Evolutionary conservation across 495 filamentous ascomycete genomes (phyloP), one percentile per base, ranked within the genome.

Genomic region (Penicillium diatomitis): DNA sequence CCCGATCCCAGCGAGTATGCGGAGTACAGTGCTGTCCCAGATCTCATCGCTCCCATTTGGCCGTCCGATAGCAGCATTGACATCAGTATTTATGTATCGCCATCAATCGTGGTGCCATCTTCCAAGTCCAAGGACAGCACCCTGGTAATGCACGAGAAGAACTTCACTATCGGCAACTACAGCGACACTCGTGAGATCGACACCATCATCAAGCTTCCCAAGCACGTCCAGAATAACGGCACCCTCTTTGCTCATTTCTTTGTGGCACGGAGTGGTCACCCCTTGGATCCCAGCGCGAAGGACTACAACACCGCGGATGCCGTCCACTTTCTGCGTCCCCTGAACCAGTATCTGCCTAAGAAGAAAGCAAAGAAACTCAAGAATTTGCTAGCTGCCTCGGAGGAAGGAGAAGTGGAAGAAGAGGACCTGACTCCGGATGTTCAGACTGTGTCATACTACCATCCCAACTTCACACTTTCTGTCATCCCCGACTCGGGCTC

Each of bases 231-330:
- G 66, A 78, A 88, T 47, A 97, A 97, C 62, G 90, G 88, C 33
- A 96, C 92, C 1, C 73, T 97, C 8, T 98, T 86, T 80, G 90
- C 85, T 5, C 92, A 98, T 64, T 91, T 96, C 58, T 95, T 88
- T 56, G 72, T 98, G 51, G 86, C 78, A 7, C 75, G 91, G 39
- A 73, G 83, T 5, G 91, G 90, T 9, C 72, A 77, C 41, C 68
- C 77, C 27, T 63, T 95, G 27, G 94, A 97, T 57, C 92, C 92
- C 2, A 70, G 74, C 4, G 75, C 79, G 28, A 72, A 75, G 11
- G 74, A 72, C 41, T 98, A 86, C 64, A 87, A 92, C 60, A 67
- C 79, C 0, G 73, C 72, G 3, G 82, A 78, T 41, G 89, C 92
- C 4, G 85, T 86, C 51, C 85, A 95, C 62, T 95, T 94, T 61